Evolutionary conservation across 495 filamentous ascomycete genomes (phyloP).

Genomic region (Zalerion maritima): DNA sequence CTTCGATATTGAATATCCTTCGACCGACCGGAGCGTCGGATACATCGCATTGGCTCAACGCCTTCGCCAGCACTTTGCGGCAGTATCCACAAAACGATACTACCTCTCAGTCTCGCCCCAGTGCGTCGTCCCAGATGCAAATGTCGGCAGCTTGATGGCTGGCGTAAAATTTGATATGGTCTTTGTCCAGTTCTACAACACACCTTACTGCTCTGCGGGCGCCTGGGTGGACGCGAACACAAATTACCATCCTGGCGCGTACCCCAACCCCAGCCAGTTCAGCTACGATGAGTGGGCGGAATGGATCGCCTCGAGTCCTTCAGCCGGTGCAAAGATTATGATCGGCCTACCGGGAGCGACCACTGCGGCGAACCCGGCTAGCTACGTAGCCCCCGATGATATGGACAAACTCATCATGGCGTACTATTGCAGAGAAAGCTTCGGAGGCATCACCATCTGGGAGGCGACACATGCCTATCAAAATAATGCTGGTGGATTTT

Average conservation of each 20-base stretch:
- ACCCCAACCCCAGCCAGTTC: constrained; percentile 12
- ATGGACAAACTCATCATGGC: constrained; percentile 36
- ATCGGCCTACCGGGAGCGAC: constrained; percentile 19
- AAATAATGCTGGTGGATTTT: no score
- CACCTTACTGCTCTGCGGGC: constrained; percentile 37
- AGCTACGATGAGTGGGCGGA: constrained; percentile 25
- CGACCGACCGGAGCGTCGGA: constrained; percentile 16
- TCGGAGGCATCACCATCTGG: constrained; percentile 63
- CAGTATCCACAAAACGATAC: constrained; percentile 7
- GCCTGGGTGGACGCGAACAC: constrained; percentile 22
- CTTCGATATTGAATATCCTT: constrained; percentile 36
- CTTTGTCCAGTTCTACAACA: constrained; percentile 61
- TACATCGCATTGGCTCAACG: constrained; percentile 26
- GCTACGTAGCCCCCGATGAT: constrained; percentile 21
- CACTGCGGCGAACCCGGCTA: constrained; percentile 23
- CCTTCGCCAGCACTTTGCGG: constrained; percentile 2
- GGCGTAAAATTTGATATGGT: constrained; percentile 43
- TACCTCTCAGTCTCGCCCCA: constrained; percentile 40
- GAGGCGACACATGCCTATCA: constrained; percentile 49
- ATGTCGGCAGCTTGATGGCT: constrained; percentile 37
- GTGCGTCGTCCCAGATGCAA: constrained; percentile 35
- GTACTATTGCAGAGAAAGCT: constrained; percentile 34
- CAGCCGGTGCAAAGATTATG: constrained; percentile 26
- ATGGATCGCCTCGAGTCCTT: constrained; percentile 13
- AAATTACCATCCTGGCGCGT: constrained; percentile 15